These are phyloP conservation scores for Panicum hallii DNA, from an alignment of 202 grass and related monocot genomes.

Conservation along the genomic window DNA sequence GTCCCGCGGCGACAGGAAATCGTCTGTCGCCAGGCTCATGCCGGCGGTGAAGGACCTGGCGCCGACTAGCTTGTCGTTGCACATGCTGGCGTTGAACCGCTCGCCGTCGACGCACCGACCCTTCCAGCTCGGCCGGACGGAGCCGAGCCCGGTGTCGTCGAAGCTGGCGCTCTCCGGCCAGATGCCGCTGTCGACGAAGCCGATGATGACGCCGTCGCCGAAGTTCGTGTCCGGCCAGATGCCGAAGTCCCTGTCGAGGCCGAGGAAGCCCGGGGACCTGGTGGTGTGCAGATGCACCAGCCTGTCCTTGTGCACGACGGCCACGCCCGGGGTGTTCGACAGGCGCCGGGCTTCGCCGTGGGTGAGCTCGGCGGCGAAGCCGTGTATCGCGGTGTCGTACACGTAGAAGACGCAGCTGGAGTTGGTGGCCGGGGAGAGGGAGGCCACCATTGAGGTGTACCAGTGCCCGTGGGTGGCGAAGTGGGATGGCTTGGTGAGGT, in stretches of 20 bases:
- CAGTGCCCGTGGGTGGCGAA: constrained; percentile 45
- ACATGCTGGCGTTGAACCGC: constrained; percentile 49
- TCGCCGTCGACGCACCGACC: constrained; percentile 48
- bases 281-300: constrained; percentile 43
- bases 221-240: constrained; percentile 47
- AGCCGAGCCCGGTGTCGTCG: constrained; percentile 43
- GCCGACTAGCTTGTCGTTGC: constrained; percentile 72
- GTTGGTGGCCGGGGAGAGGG: constrained; percentile 1
- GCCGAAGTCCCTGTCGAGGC: constrained; percentile 42
- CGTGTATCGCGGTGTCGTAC: constrained; percentile 54
- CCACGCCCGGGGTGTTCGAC: constrained; percentile 37
- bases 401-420: constrained; percentile 34
- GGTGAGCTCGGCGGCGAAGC: constrained; percentile 58
- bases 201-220: constrained; percentile 54
- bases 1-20: constrained; percentile 50
- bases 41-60: constrained; percentile 43
- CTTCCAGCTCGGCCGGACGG: constrained; percentile 40
- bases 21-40: neutral
- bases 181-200: constrained; percentile 59
- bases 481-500: constrained; percentile 39
- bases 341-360: constrained; percentile 42
- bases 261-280: constrained; percentile 53
- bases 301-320: constrained; percentile 41
- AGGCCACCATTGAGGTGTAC: constrained; percentile 55
- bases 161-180: constrained; percentile 69